Conservation (phyloP, 192 early-diverging fungal genomes). For the Linnemannia exigua region DNA sequence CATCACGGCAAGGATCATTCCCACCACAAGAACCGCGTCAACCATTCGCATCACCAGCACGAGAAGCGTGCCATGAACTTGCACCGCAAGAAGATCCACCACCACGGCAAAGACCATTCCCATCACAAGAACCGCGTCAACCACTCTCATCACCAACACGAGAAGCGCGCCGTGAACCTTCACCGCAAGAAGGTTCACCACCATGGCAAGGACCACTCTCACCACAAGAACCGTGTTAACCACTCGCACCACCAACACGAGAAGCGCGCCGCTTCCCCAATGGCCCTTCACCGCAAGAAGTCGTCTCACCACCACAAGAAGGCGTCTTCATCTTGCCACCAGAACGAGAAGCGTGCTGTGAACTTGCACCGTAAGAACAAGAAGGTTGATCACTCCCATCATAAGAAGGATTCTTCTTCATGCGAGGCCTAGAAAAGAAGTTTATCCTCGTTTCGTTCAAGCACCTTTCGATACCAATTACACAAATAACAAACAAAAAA, state of each 20-base stretch:
- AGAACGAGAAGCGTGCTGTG: too few species aligned
- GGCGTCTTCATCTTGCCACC: not conserved
- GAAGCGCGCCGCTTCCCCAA: conserved; percentile 2
- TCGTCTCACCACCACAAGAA: conserved; percentile 10
- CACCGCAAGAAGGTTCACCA: not conserved
- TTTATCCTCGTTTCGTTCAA: not conserved
- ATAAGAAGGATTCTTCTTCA: conserved; percentile 3
- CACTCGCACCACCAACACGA: not conserved
- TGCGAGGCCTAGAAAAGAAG: not conserved
- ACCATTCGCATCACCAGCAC: not conserved
- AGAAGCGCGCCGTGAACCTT: conserved; percentile 2
- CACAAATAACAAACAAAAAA: not conserved
- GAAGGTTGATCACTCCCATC: conserved; percentile 21
- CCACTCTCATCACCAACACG: not conserved
- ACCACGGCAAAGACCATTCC: not conserved
- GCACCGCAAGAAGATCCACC: conserved; percentile 2
- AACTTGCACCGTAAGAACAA: conserved; percentile 14
- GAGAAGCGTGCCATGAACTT: not conserved
- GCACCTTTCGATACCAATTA: not conserved
- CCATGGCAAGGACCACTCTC: not conserved
- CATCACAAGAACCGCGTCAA: not conserved
- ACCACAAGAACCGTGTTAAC: conserved; percentile 4
- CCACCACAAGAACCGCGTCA: not conserved
- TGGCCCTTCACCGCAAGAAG: conserved; percentile 22
- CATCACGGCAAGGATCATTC: not conserved